Evolutionary conservation across 108 stramenopile genomes (phyloP), one percentile per base, ranked within the genome.

Genomic region (Chaetoceros muelleri): DNA sequence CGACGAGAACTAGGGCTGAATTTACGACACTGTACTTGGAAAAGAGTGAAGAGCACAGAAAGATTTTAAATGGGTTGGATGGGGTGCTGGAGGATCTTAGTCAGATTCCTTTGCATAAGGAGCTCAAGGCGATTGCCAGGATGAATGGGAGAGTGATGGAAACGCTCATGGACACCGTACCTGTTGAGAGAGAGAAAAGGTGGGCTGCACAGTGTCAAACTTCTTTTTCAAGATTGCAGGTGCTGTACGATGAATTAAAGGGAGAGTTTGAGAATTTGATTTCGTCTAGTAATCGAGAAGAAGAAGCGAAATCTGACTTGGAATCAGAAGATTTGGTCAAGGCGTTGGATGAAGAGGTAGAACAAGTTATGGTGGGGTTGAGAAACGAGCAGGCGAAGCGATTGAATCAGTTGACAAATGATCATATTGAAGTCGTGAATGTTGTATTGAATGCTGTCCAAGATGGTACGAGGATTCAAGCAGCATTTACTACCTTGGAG

Each of bases 101-200:
- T 1, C 61, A 54, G 27, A 60, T 85, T 57, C 52, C 62, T 2
- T 69, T 90, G 40, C 80, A 90, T 65, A 75, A 81, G 2, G 70
- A 83, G 3, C 57, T 90, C 17, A 75, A 85, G 8, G 55, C 71
- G 10, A 77, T 79, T 46, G 87, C 87, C 16, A 62, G 84, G n/a
- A 71, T 79, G 1, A 78, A 83, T 30, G 87, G 87, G 18, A 66
- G 87, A 47, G 67, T 81, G 16, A 81, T 90, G 82, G 81, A 85
- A 64, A 74, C 81, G 0, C 64, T 90, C 45, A 31, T 90, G 2
- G 87, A 90, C 60, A 81, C 84, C 0, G 87, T 90, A n/a, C 87
- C 87, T n/a, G 75, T 90, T 0, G 87, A 90, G 47, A 70, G 73
- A 30, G 87, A 90, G 58, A 60, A 73, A 50, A 67, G 72, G 29